Evolutionary conservation across 768 basidiomycete genomes (phyloP).

Genomic region (Rubroboletus pulcherrimus): DNA sequence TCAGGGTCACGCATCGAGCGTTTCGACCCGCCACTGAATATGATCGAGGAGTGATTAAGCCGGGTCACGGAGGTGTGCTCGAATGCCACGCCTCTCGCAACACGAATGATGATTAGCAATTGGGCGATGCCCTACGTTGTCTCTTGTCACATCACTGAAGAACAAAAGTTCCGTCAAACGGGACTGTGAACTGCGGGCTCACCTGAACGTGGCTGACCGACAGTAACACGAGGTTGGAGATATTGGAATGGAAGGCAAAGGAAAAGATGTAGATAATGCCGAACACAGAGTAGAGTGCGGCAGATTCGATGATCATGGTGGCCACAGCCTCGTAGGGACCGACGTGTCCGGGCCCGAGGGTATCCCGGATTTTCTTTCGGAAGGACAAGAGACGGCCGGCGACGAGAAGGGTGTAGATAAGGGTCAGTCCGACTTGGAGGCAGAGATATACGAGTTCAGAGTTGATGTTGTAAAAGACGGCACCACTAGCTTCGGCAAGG

Average conservation of each 20-base stretch:
- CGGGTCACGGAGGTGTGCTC: background rate
- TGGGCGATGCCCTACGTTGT: slow-evolving; percentile 31
- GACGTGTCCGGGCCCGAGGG: slow-evolving; percentile 16
- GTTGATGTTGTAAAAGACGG: slow-evolving; percentile 18
- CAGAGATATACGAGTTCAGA: slow-evolving; percentile 27
- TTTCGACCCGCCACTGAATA: background rate
- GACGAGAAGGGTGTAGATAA: slow-evolving; percentile 32
- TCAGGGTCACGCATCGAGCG: background rate
- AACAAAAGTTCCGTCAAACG: background rate
- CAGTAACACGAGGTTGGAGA: slow-evolving; percentile 34
- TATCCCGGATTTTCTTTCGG: slow-evolving; percentile 12
- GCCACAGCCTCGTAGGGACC: slow-evolving; percentile 26
- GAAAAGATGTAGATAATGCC: slow-evolving; percentile 32
- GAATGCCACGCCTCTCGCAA: slow-evolving; percentile 30
- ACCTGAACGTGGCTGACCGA: slow-evolving; percentile 34
- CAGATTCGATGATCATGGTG: slow-evolving; percentile 36
- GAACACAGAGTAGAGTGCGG: slow-evolving; percentile 26
- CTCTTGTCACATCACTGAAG: background rate
- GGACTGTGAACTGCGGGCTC: background rate
- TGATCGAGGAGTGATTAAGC: background rate
- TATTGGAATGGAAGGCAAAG: slow-evolving; percentile 19
- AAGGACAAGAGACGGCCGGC: slow-evolving; percentile 23
- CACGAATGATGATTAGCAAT: slow-evolving; percentile 35
- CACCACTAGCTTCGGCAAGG: slow-evolving; percentile 7
- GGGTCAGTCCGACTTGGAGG: slow-evolving; percentile 28